Evolutionary conservation across 768 basidiomycete species (phyloP).

Genomic region (Lactifluus piperatus): DNA sequence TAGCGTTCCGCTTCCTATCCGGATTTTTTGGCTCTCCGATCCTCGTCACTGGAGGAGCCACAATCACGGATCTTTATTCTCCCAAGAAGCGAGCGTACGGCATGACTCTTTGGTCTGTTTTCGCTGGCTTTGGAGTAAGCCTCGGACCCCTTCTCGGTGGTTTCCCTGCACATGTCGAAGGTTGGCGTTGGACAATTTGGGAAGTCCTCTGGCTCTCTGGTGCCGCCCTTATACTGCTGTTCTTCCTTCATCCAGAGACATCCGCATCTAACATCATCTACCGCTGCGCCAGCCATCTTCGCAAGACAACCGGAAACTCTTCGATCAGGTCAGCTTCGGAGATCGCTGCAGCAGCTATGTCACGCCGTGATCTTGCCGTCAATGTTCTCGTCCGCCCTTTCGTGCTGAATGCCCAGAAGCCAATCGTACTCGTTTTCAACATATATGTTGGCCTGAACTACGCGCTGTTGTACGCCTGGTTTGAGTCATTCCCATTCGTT

Average conservation of each 20-base stretch:
- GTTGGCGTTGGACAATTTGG: constrained; percentile 31
- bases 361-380: constrained; percentile 17
- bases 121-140: constrained; percentile 26
- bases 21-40: constrained; percentile 30
- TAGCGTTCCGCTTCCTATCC: constrained; percentile 30
- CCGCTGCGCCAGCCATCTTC: constrained; percentile 26
- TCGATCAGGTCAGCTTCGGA: constrained; percentile 25
- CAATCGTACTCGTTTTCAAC: constrained; percentile 26
- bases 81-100: constrained; percentile 23
- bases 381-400: constrained; percentile 28
- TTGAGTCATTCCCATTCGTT: no score
- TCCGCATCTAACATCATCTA: constrained; percentile 25
- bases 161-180: constrained; percentile 27
- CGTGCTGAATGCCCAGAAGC: constrained; percentile 26
- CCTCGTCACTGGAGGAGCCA: constrained; percentile 29
- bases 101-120: constrained; percentile 25
- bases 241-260: constrained; percentile 29
- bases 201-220: constrained; percentile 29
- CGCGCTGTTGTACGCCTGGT: no score
- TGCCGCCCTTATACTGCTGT: constrained; percentile 24
- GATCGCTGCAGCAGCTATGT: constrained; percentile 21
- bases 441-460: constrained; percentile 29
- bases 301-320: constrained; percentile 26
- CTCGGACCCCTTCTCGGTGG: constrained; percentile 29
- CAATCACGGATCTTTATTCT: constrained; percentile 23